Percentiles rank a stretch among this genome's conserved stretches.
Evolutionary conservation across 495 filamentous ascomycete genomes (phyloP).

Genomic region (Eremomyces bilateralis): DNA sequence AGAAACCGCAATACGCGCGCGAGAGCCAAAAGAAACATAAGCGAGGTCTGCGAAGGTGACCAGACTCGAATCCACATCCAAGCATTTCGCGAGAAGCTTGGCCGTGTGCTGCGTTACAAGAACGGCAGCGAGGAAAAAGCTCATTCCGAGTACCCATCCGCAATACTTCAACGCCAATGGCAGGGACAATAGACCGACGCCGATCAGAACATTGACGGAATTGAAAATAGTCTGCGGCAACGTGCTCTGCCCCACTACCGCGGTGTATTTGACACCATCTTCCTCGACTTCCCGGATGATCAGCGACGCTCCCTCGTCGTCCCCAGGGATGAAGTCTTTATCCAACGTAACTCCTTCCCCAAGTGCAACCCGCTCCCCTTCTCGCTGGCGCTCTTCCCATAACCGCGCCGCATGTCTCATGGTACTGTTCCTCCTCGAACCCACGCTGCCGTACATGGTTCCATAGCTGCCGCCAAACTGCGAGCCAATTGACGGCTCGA

Average conservation of each 20-base stretch:
- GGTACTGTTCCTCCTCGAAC: constrained; percentile 42
- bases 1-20: constrained; percentile 57
- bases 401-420: constrained; percentile 50
- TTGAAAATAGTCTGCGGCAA: constrained; percentile 93
- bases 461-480: constrained; percentile 49
- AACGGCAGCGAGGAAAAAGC: constrained; percentile 52
- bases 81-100: constrained; percentile 64
- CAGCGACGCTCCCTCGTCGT: constrained; percentile 55
- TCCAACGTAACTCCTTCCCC: no score
- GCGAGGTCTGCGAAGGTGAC: constrained; percentile 87
- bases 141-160: constrained; percentile 72
- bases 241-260: constrained; percentile 79
- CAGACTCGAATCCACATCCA: constrained; percentile 61
- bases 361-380: constrained; percentile 9
- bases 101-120: constrained; percentile 70
- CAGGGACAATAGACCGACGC: constrained; percentile 71
- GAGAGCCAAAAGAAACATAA: constrained; percentile 74
- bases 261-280: constrained; percentile 61
- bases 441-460: constrained; percentile 55
- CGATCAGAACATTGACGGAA: constrained; percentile 85
- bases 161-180: constrained; percentile 78
- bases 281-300: constrained; percentile 68
- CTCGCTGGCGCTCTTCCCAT: constrained; percentile 46
- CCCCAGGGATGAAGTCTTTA: no score
- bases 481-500: constrained; percentile 40